Conservation (phyloP, 2,329 filamentous ascomycete genomes). For the Trichophyton benhamiae region DNA sequence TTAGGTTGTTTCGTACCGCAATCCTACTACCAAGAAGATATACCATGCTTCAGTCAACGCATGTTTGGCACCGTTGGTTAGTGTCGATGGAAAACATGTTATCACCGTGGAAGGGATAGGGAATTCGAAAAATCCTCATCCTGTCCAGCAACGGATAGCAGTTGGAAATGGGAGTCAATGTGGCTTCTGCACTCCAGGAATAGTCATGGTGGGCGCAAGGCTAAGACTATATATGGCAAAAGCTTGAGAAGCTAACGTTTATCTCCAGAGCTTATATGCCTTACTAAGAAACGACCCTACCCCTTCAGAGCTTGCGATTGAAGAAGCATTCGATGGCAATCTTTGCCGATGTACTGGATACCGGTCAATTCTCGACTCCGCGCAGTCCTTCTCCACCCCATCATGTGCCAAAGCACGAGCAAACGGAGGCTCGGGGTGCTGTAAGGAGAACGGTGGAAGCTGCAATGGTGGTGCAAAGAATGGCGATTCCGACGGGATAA, state of each 20-base stretch:
- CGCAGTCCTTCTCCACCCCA: slow-evolving; percentile 58
- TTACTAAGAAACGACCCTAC: slow-evolving; percentile 70
- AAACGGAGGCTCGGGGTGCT: slow-evolving; percentile 55
- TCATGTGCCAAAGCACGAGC: slow-evolving; percentile 44
- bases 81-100: slow-evolving; percentile 93
- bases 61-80: slow-evolving; percentile 82
- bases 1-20: slow-evolving; percentile 74
- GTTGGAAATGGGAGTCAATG: slow-evolving; percentile 87
- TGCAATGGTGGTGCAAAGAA: slow-evolving; percentile 43
- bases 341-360: slow-evolving; percentile 94
- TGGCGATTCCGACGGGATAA: slow-evolving; percentile 27
- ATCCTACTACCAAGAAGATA: slow-evolving; percentile 80
- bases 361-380: slow-evolving; percentile 82
- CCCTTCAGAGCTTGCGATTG: slow-evolving; percentile 69
- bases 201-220: slow-evolving; percentile 57
- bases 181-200: slow-evolving; percentile 92
- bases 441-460: slow-evolving; percentile 54
- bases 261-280: slow-evolving; percentile 66
- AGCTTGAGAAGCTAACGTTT: not conserved
- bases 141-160: slow-evolving; percentile 80
- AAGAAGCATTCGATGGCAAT: slow-evolving; percentile 96
- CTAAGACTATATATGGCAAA: not conserved
- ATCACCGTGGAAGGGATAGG: slow-evolving; percentile 97
- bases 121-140: slow-evolving; percentile 73
- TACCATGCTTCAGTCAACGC: slow-evolving; percentile 97